A percentile compares a stretch with the other conserved stretches of the same genome.
These are phyloP conservation scores for Rhodotorula paludigena DNA, from an alignment of 768 basidiomycete genomes.

Conservation along the genomic window DNA sequence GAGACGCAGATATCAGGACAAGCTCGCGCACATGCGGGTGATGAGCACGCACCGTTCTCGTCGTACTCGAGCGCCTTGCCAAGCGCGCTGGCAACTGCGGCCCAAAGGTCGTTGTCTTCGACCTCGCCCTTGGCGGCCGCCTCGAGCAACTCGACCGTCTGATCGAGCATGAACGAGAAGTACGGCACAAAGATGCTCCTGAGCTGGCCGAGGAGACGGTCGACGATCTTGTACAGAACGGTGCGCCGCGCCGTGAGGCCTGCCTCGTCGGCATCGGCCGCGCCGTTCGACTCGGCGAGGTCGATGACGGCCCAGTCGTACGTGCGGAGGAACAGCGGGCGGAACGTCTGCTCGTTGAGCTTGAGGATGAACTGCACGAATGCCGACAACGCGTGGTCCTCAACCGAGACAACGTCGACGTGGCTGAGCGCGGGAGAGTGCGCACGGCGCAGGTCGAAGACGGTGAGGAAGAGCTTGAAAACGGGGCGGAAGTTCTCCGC, in stretches of 20 bases:
- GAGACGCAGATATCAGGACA: neutral
- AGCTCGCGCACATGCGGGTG: neutral
- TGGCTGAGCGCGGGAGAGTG: constrained; percentile 20
- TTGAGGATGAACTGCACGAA: constrained; percentile 88
- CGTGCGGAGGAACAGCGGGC: constrained; percentile 79
- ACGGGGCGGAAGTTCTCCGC: constrained; percentile 61
- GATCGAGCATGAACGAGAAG: constrained; percentile 67
- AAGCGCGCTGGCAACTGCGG: constrained; percentile 58
- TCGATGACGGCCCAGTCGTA: constrained; percentile 87
- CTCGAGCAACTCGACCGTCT: constrained; percentile 62
- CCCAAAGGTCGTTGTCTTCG: constrained; percentile 58
- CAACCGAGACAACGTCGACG: constrained; percentile 41
- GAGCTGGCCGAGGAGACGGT: constrained; percentile 74
- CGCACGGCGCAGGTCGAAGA: constrained; percentile 57
- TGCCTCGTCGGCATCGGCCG: constrained; percentile 41
- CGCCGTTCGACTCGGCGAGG: constrained; percentile 50
- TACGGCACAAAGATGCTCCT: constrained; percentile 91
- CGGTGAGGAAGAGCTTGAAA: constrained; percentile 74
- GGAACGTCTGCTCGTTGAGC: constrained; percentile 84
- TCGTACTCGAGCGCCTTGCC: constrained; percentile 68
- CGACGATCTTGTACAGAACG: constrained; percentile 70
- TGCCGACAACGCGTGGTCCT: constrained; percentile 50
- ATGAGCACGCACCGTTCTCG: constrained; percentile 62
- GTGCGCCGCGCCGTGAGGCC: constrained; percentile 55
- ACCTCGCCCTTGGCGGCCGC: constrained; percentile 49